These are phyloP conservation scores for Colletotrichum shisoi DNA, from an alignment of 2,329 filamentous ascomycete genomes.

Conservation along the genomic window DNA sequence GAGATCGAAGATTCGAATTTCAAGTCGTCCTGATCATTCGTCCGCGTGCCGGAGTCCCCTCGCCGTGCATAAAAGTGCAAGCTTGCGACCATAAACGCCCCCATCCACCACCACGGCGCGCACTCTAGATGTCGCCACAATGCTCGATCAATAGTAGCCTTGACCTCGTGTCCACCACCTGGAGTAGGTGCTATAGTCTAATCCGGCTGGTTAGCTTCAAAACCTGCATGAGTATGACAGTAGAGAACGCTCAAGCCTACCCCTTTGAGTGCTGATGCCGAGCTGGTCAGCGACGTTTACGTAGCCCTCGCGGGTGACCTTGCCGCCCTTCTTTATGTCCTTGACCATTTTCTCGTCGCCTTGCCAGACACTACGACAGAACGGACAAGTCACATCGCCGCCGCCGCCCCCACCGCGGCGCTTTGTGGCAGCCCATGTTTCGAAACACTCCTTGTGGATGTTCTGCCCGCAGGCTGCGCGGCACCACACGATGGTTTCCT, in stretches of 20 bases:
- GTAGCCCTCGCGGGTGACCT: conserved; percentile 62
- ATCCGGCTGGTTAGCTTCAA: background rate
- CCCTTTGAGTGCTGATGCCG: conserved; percentile 63
- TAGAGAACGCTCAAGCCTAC: conserved; percentile 46
- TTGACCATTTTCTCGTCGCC: conserved; percentile 55
- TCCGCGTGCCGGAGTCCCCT: too few species aligned
- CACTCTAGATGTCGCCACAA: background rate
- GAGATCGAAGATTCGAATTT: too few species aligned
- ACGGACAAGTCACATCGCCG: conserved; percentile 64
- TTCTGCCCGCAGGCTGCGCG: conserved; percentile 63
- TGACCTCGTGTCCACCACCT: conserved; percentile 16
- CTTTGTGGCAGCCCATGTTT: conserved; percentile 62
- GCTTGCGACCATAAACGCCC: too few species aligned
- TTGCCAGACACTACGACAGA: conserved; percentile 67
- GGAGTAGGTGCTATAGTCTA: conserved; percentile 33
- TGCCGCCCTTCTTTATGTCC: conserved; percentile 54
- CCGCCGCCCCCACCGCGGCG: conserved; percentile 43
- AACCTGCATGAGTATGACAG: background rate
- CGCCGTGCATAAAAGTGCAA: too few species aligned
- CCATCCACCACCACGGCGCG: too few species aligned
- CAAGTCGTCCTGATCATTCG: too few species aligned
- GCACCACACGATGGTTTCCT: conserved; percentile 59
- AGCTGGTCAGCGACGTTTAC: conserved; percentile 68
- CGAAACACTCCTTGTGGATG: conserved; percentile 62
- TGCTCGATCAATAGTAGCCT: too few species aligned